Base-by-base conservation (phyloP, 495 filamentous ascomycete species). In the Penicilliopsis zonata region DNA sequence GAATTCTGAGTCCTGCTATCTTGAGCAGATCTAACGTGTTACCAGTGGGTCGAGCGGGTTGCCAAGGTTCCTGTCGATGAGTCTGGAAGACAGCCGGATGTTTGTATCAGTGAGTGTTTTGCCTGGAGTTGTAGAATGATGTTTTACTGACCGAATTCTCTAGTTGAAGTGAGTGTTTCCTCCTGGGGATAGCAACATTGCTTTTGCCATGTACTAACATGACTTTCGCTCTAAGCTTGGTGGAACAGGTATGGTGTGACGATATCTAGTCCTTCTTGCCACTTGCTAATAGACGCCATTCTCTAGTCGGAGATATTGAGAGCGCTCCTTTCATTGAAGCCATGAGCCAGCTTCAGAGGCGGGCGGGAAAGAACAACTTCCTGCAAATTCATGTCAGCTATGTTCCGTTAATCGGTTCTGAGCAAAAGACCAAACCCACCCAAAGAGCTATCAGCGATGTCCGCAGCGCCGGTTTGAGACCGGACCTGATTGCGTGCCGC, bases 371-470 rank as follows among this genome's bases (percentile, higher is more conserved):
- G 42, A 57, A 69, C 36, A 84, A 86, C 54, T 86, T 88, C 52
- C 41, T 81, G 41, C 72, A 78, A 43, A 86, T 86, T 38, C 73
- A 81, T 46, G 85, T 88, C 17, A 80, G 77, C 1, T 72, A 80
- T 28, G 72, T 94, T 13, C 86, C 86, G 0, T 59, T 87, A 3
- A 62, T 73, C 18, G 47, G 55, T 5, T 40, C 28, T 29, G 90
- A 96, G 61, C 74, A 90, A 58, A 98, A 96, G 75, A 95, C 86
- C 9, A 98, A 98, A 57, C 90, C 90, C 1, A 96, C 90, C 0
- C 90, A 96, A 52, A 69, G 80, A 40, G 84, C 90, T 21, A 86
- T 94, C 52, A 78, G 76, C 42, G 73, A 82, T 39, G 78, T 81
- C 23, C 71, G 87, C 28, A 82, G 74, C 39, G 76, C 79, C 41